Base-by-base conservation (phyloP, 78 protist species). In the Dictyostelium capitatum region DNA sequence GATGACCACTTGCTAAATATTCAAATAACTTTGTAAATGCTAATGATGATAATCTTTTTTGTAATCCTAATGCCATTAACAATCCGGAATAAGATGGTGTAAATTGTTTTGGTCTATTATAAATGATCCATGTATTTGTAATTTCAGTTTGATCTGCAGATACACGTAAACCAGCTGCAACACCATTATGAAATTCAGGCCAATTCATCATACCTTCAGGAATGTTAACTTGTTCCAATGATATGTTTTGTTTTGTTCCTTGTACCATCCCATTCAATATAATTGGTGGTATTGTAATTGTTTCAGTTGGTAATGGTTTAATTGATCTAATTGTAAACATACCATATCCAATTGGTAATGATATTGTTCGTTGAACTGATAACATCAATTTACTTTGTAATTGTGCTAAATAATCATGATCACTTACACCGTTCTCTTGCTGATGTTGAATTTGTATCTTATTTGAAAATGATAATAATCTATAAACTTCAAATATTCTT, bases 171-270 rank as follows among this genome's bases (percentile, higher is more conserved):
- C 96, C 98, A 4, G 97, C 79, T 10, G 99, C 97, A 41, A 74
- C 97, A 48, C 98, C 98, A 54, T 96, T 96, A 91, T 97, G 98
- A 87, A 98, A 98, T 20, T 94, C 93, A 10, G 99, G 96, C 99
- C 99, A 98, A 20, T 12, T 28, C 53, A 82, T 14, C 43, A 74
- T 19, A 37, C 47, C 53, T 15, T 89, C 46, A 2, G 56, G 41
- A 2, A 37, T 0, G 6, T 28, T 56, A 14, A 20, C 30, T 19
- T 32, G 43, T 53, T 59, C 72, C 47, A 80, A 46, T 20, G 82
- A 53, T 20, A 59, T 47, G 14, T 67, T 41, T 14, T 80, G 48
- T 47, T 85, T 73, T 32, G 80, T 15, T 3, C 79, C 85, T 14
- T 56, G 50, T 14, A 89, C 82, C 10, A 19, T n/a, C 0, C 94